Base-by-base conservation (phyloP, 306 rosid genomes). In the Fragaria vesca region DNA sequence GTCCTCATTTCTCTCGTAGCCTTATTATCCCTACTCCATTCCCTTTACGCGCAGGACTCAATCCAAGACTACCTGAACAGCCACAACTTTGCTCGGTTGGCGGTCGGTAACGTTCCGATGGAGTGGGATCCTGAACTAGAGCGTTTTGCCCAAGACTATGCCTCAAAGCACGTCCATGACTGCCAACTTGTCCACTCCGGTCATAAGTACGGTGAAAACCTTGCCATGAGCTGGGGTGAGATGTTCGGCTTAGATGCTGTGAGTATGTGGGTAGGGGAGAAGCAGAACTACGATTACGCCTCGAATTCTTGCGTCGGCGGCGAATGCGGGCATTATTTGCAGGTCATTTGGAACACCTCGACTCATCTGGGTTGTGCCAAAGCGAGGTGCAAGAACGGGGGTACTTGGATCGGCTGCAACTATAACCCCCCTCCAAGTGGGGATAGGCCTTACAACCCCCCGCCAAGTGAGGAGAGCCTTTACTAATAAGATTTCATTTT, bases 131-230 rank as follows among this genome's bases (percentile, higher is more conserved):
- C 12, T 20, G 28, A 55, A 55, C 61, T 55, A 55, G 61, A n/a
- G 61, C 61, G 1, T 7, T 54, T 54, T 8, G 61, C 61, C 2
- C 61, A 20, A 54, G 28, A 54, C 12, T 54, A 54, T n/a, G 61
- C 61, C 1, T 0, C 12, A 54, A 54, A 54, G 8, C 60, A 54
- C 61, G 9, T n/a, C 8, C 11, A 54, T 20, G 26, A 54, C 61
- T 54, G 61, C 61, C 28, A 54, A n/a, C 61, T 51, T 51, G 57
- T 51, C 8, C 57, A 51, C n/a, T 54, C 60, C 61, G 61, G 61
- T 54, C 20, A 54, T 2, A 54, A 54, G 4, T 54, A 54, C n/a
- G 61, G 61, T 0, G 61, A 54, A 54, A 54, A 54, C 28, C 61
- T 54, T 2, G 61, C 61, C 26, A 54, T 54, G 61, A 54, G 61